Percentiles rank a stretch among this genome's conserved stretches.
These are phyloP conservation scores for Candida silvicultrix DNA, from an alignment of 805 yeast species.

Conservation along the genomic window DNA sequence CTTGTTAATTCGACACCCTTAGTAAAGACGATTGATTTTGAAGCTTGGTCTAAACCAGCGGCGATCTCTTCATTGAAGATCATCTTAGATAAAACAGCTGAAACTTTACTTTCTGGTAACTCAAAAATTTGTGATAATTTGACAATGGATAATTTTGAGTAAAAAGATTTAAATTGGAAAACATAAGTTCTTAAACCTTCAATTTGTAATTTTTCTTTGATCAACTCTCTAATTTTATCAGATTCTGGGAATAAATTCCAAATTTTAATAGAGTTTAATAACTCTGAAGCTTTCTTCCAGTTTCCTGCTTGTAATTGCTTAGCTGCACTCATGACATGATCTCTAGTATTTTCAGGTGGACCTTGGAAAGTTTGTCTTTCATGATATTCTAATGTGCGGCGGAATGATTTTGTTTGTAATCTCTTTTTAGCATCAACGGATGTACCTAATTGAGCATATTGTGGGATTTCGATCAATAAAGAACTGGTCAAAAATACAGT, in stretches of 20 bases:
- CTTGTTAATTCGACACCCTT: slow-evolving; percentile 76
- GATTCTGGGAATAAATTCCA: slow-evolving; percentile 79
- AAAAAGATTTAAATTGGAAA: slow-evolving; percentile 74
- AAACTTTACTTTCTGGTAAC: slow-evolving; percentile 48
- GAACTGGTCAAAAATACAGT: slow-evolving; percentile 89
- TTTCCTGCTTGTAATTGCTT: slow-evolving; percentile 82
- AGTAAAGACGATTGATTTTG: slow-evolving; percentile 58
- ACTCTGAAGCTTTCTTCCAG: slow-evolving; percentile 73
- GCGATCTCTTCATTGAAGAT: slow-evolving; percentile 70
- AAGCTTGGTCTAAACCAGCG: slow-evolving; percentile 67
- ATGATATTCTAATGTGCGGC: slow-evolving; percentile 85
- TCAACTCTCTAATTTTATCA: slow-evolving; percentile 61
- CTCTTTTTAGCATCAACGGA: slow-evolving; percentile 55
- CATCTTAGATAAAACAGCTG: slow-evolving; percentile 65
- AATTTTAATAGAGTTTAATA: slow-evolving; percentile 70
- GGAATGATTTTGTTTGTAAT: slow-evolving; percentile 73
- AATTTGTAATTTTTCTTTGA: slow-evolving; percentile 72
- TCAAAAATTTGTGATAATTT: slow-evolving; percentile 64
- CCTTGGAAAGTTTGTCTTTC: slow-evolving; percentile 95
- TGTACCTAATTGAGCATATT: slow-evolving; percentile 64
- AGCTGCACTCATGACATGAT: slow-evolving; percentile 88
- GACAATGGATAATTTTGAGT: slow-evolving; percentile 63
- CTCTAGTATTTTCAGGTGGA: slow-evolving; percentile 96
- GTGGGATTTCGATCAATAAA: slow-evolving; percentile 86
- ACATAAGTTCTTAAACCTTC: slow-evolving; percentile 93